A percentile compares a stretch with the other conserved stretches of the same genome.
Evolutionary conservation across 1,139 yeast genomes (phyloP).

Genomic region (Blastobotrys petasosporus): DNA sequence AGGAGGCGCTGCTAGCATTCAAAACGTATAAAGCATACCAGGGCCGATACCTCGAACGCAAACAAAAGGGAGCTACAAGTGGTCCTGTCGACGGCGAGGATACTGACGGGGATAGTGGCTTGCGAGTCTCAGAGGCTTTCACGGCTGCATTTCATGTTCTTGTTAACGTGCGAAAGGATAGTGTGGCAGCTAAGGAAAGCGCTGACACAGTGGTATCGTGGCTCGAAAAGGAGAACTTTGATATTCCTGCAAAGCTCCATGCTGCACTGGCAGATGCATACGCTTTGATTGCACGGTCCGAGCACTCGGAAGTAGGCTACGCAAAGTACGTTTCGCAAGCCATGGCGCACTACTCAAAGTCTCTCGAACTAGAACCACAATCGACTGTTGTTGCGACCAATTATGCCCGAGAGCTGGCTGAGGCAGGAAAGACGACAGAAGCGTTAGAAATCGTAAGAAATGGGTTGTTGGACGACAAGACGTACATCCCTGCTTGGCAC

Average conservation of each 20-base stretch:
- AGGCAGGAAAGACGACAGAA: slow-evolving; percentile 21
- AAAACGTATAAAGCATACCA: slow-evolving; percentile 40
- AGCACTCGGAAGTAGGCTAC: slow-evolving; percentile 19
- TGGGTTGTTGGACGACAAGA: slow-evolving; percentile 38
- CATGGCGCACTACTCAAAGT: slow-evolving; percentile 21
- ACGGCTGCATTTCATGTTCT: slow-evolving; percentile 20
- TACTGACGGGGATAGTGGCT: slow-evolving; percentile 26
- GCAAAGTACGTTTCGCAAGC: slow-evolving; percentile 22
- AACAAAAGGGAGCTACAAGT: slow-evolving; percentile 25
- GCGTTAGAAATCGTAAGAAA: slow-evolving; percentile 33
- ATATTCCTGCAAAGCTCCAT: slow-evolving; percentile 14
- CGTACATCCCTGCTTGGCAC: slow-evolving; percentile 46
- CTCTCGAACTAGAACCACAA: slow-evolving; percentile 19
- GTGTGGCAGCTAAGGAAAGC: slow-evolving; percentile 20
- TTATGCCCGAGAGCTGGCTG: slow-evolving; percentile 30
- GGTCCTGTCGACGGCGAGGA: slow-evolving; percentile 21
- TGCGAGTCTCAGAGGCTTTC: slow-evolving; percentile 27
- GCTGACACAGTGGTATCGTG: slow-evolving; percentile 26
- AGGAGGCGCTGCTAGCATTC: slow-evolving; percentile 40
- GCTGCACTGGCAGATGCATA: slow-evolving; percentile 12
- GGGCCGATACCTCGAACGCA: slow-evolving; percentile 26
- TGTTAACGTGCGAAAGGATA: slow-evolving; percentile 19
- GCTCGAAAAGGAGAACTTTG: slow-evolving; percentile 6
- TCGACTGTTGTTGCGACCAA: slow-evolving; percentile 23
- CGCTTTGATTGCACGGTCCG: slow-evolving; percentile 16